A percentile compares a stretch with the other conserved stretches of the same genome.
Evolutionary conservation across 352 stramenopile genomes (phyloP).

Genomic region (Globisporangium polare): DNA sequence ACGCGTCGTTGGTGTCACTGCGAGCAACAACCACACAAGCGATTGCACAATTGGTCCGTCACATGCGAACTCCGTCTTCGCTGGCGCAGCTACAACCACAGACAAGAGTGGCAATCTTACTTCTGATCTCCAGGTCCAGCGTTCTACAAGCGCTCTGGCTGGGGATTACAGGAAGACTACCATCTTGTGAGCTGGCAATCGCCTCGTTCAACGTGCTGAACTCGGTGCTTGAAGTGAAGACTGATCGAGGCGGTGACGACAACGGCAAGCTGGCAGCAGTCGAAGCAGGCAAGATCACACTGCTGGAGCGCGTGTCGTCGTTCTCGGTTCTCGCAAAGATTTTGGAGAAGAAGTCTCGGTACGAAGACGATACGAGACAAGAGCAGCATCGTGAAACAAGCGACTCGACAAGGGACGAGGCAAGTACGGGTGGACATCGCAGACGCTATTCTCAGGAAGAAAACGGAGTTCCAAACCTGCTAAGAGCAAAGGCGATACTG

Average conservation of each 20-base stretch:
- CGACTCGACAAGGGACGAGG: background rate
- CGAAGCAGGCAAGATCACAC: conserved; percentile 22
- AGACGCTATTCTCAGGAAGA: conserved; percentile 18
- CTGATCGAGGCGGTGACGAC: conserved; percentile 20
- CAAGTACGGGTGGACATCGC: background rate
- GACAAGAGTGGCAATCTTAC: conserved; percentile 29
- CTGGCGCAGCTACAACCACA: conserved; percentile 17
- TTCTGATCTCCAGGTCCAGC: conserved; percentile 32
- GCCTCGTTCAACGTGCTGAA: conserved; percentile 69
- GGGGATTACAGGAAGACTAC: conserved; percentile 14
- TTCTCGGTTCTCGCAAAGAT: conserved; percentile 30
- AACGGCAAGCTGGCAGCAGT: conserved; percentile 22
- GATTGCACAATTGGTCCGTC: conserved; percentile 48
- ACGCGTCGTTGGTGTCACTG: conserved; percentile 14
- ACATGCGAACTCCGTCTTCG: conserved; percentile 33
- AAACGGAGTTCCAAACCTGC: conserved; percentile 21
- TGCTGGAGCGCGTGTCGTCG: conserved; percentile 36
- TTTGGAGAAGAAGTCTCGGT: conserved; percentile 18
- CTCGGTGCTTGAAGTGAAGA: conserved; percentile 46
- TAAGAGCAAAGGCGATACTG: conserved; percentile 66
- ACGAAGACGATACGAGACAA: conserved; percentile 14
- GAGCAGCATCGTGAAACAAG: background rate
- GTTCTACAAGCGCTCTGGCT: conserved; percentile 40
- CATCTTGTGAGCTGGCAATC: conserved; percentile 30
- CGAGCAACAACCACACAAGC: conserved; percentile 41